Evolutionary conservation across 768 basidiomycete species (phyloP), one percentile per base, ranked within the genome.

Genomic region (Leccinellum rugosiceps): DNA sequence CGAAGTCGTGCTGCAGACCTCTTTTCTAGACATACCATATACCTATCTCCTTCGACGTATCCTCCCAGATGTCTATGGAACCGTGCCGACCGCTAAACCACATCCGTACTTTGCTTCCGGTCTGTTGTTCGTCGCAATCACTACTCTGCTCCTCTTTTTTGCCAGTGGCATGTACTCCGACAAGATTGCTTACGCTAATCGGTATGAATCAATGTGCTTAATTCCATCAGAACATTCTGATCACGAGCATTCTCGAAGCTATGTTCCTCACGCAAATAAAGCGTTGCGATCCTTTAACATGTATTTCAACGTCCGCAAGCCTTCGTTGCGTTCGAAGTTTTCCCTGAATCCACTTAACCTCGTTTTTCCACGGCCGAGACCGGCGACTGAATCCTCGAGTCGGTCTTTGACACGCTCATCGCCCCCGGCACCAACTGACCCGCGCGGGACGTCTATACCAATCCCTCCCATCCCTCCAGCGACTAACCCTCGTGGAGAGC

Each of bases 161-260:
- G 93, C 94, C 9, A 95, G 91, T 64, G 96, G 96, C 17, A 90
- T 95, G 84, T 99, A 98, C 67, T 79, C 88, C 4, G 94, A 99
- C 72, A 95, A 96, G 77, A 95, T 98, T 65, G 90, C 85, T 4
- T 98, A 97, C 71, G 94, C 96, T 19, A 94, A 97, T 76, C 88
- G 88, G 95, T 95, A 70, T 66, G 89, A 77, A 51, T 30, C 41
- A 54, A 51, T 56, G 41, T 32, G 53, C 35, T 59, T 49, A 34
- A 35, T 56, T 17, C 46, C 56, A 54, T 64, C 56, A 56, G 50
- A 52, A 32, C 26, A 23, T 56, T 38, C 66, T 68, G 51, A 62
- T 57, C 52, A 55, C 49, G 46, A 46, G 53, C 55, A 17, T 56
- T 59, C 53, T 57, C 43, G 26, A 69, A 98, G 96, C 76, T 99